phyloP scores from a whole-genome alignment of 805 yeast genomes.

The Starmerella powellii region DNA sequence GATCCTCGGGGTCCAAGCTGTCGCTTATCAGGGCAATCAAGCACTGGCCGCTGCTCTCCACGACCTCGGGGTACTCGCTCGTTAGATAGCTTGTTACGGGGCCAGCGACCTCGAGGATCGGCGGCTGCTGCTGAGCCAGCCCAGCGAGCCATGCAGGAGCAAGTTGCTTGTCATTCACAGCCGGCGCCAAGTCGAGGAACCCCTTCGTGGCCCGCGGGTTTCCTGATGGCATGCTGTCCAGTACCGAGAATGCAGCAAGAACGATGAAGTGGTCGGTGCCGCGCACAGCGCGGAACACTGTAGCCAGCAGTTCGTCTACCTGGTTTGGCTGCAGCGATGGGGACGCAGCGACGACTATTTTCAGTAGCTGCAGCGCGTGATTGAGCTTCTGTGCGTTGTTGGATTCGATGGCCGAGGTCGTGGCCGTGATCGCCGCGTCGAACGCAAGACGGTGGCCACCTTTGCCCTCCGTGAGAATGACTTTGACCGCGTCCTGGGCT shows the following conservation, averaged over 20 bases:
- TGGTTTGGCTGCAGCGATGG: conserved; percentile 61
- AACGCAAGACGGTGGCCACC: conserved; percentile 75
- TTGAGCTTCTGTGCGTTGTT: conserved; percentile 37
- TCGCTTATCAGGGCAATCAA: conserved; percentile 64
- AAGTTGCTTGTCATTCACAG: conserved; percentile 67
- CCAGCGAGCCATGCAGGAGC: conserved; percentile 95
- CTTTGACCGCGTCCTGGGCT: conserved; percentile 77
- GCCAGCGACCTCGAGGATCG: conserved; percentile 44
- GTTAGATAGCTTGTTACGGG: conserved; percentile 50
- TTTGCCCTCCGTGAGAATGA: conserved; percentile 48
- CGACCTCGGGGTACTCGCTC: conserved; percentile 46
- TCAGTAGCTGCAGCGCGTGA: conserved; percentile 66
- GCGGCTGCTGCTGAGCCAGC: conserved; percentile 56
- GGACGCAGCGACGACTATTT: conserved; percentile 42
- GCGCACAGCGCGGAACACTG: conserved; percentile 60
- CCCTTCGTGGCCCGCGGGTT: conserved; percentile 37
- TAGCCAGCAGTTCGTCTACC: conserved; percentile 63
- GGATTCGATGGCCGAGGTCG: conserved; percentile 38
- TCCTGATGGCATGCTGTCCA: conserved; percentile 66
- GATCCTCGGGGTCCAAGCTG: conserved; percentile 36
- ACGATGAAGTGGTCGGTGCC: conserved; percentile 76
- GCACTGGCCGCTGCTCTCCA: conserved; percentile 74
- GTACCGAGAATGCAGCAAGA: conserved; percentile 70
- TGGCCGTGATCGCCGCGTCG: conserved; percentile 58
- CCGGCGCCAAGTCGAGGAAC: conserved; percentile 68